Evolutionary conservation across 2,329 filamentous ascomycete species (phyloP).

Genomic region (Sporothrix euskadiensis): DNA sequence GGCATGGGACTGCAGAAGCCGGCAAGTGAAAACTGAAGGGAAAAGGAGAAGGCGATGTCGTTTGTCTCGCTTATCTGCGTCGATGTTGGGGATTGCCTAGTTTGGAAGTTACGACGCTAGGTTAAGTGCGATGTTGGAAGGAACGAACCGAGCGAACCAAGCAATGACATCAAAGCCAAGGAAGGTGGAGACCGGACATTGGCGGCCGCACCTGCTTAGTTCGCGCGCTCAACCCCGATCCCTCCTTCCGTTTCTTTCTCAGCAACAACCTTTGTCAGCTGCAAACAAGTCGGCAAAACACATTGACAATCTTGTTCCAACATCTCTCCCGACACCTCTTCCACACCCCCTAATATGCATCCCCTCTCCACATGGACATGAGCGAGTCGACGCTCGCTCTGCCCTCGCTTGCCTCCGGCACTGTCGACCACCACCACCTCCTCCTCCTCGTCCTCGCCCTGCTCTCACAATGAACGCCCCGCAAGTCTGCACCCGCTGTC

Average conservation of each 20-base stretch:
- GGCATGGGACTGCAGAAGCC: background rate
- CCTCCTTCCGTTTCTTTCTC: background rate
- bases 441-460: background rate
- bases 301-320: background rate
- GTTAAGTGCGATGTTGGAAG: background rate
- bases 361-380: background rate
- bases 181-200: background rate
- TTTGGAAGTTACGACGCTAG: background rate
- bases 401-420: constrained; percentile 3
- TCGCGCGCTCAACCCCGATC: background rate
- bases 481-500: constrained; percentile 2
- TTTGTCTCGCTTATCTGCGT: constrained; percentile 5
- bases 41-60: background rate
- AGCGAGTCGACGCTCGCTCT: background rate
- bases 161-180: background rate
- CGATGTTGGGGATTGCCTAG: background rate
- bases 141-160: background rate
- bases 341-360: background rate
- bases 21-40: background rate
- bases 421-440: background rate
- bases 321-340: too few relatives aligned
- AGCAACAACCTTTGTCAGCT: background rate
- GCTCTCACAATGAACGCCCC: background rate
- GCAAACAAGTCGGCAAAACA: background rate
- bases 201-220: background rate